A percentile compares a stretch with the other conserved stretches of the same genome.
phyloP scores from a whole-genome alignment of 805 yeast species.

The Kurtzmaniella cleridarum region DNA sequence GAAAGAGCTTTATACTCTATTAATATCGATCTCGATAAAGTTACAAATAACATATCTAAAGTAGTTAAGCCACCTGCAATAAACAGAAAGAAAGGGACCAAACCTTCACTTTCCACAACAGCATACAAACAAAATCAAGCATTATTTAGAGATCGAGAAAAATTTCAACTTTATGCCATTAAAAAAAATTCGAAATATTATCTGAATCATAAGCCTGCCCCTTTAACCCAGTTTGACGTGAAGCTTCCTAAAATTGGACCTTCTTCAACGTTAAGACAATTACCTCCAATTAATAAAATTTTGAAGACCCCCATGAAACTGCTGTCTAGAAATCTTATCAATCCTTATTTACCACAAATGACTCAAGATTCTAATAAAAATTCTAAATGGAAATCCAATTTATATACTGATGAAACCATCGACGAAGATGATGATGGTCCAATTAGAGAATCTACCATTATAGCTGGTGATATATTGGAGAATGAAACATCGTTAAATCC shows the following conservation, averaged over 20 bases:
- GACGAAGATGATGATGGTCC: slow-evolving; percentile 12
- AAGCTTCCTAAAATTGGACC: neutral
- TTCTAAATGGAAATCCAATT: neutral
- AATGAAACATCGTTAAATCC: too few species aligned
- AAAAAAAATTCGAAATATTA: slow-evolving; percentile 31
- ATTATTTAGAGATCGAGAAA: slow-evolving; percentile 8
- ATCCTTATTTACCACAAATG: slow-evolving; percentile 3
- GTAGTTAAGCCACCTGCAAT: neutral
- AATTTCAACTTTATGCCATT: slow-evolving; percentile 33
- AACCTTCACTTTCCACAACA: slow-evolving; percentile 15
- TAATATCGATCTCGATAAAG: neutral
- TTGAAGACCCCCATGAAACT: slow-evolving; percentile 39
- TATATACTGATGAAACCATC: slow-evolving; percentile 19
- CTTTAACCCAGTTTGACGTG: neutral
- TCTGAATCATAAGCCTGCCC: slow-evolving; percentile 4
- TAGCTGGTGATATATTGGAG: neutral
- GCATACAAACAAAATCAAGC: slow-evolving; percentile 6
- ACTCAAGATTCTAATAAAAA: neutral
- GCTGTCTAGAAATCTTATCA: slow-evolving; percentile 16
- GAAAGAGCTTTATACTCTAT: slow-evolving; percentile 3
- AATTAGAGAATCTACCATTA: slow-evolving; percentile 2
- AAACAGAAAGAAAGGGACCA: slow-evolving; percentile 8
- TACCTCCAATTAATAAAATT: slow-evolving; percentile 40
- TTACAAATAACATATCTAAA: neutral
- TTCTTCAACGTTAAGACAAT: slow-evolving; percentile 2